Conservation (phyloP, 148 eudicot genomes). For the Vaccinium corymbosum region DNA sequence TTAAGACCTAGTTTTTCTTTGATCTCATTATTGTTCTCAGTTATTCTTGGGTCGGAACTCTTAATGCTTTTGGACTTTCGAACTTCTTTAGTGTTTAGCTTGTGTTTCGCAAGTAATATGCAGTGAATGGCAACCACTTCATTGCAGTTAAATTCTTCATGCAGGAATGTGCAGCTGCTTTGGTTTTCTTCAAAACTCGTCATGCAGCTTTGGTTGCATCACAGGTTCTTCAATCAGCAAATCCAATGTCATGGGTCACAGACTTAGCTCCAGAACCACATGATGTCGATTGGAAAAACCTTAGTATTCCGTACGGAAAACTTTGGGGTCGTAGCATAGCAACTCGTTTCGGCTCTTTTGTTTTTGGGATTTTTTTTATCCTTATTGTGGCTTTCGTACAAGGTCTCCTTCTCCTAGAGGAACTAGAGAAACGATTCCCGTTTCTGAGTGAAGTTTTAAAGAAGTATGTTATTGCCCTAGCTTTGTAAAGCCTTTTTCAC, state of each 20-base stretch:
- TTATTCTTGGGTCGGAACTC: neutral
- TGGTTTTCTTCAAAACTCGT: conserved; percentile 83
- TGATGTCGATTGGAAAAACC: conserved; percentile 83
- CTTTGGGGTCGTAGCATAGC: conserved; percentile 78
- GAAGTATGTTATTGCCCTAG: conserved; percentile 30
- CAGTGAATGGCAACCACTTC: neutral
- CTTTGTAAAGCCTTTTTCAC: conserved; percentile 1
- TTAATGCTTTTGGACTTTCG: neutral
- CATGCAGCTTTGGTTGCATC: conserved; percentile 84
- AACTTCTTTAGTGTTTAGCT: neutral
- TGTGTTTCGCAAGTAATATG: neutral
- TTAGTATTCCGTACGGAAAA: conserved; percentile 67
- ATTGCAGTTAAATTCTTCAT: conserved; percentile 13
- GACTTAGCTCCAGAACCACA: conserved; percentile 74
- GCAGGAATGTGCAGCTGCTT: conserved; percentile 89
- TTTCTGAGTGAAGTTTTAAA: conserved; percentile 42
- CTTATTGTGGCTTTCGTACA: conserved; percentile 70
- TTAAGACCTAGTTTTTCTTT: neutral
- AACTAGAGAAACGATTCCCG: conserved; percentile 53
- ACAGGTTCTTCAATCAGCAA: conserved; percentile 58
- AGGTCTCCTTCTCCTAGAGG: conserved; percentile 62
- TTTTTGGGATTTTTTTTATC: conserved; percentile 60
- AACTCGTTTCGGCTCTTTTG: conserved; percentile 51
- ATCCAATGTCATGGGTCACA: conserved; percentile 92
- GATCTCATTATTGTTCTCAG: neutral